Percentiles rank a stretch among this genome's conserved stretches.
phyloP scores from a whole-genome alignment of 2,329 filamentous ascomycete species.

The Basipetospora sp. region DNA sequence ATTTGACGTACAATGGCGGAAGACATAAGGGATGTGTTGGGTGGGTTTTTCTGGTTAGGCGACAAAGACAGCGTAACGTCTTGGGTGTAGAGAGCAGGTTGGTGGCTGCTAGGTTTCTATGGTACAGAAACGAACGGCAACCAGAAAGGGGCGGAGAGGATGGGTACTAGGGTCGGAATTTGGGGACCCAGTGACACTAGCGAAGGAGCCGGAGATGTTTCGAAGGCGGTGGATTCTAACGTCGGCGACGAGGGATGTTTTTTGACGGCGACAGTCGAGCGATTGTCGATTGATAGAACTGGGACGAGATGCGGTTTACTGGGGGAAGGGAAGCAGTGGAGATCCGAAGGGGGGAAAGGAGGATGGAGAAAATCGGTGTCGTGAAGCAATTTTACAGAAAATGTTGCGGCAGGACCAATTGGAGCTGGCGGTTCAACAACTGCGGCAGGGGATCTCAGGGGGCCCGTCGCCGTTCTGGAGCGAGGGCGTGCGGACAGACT shows the following conservation, averaged over 20 bases:
- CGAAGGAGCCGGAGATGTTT: conserved; percentile 4
- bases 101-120: too few species aligned
- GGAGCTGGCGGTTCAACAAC: conserved; percentile 3
- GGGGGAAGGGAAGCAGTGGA: conserved; percentile 1
- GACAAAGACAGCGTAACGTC: too few species aligned
- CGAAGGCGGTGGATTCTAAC: not conserved
- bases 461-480: too few species aligned
- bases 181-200: conserved; percentile 8
- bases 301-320: not conserved
- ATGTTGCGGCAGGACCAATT: conserved; percentile 20
- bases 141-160: conserved; percentile 2
- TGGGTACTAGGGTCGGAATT: conserved; percentile 1
- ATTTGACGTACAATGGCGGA: too few species aligned
- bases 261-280: not conserved
- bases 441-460: conserved; percentile 12
- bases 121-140: not conserved
- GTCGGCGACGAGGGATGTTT: conserved; percentile 1
- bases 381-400: conserved; percentile 24
- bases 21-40: too few species aligned
- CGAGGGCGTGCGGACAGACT: too few species aligned
- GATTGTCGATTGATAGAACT: not conserved
- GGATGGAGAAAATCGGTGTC: conserved; percentile 12
- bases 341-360: conserved; percentile 7
- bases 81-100: too few species aligned
- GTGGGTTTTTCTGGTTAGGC: too few species aligned